A percentile compares a stretch with the other conserved stretches of the same genome.
phyloP scores from a whole-genome alignment of 345 rosid species.

The Reutealis trisperma region DNA sequence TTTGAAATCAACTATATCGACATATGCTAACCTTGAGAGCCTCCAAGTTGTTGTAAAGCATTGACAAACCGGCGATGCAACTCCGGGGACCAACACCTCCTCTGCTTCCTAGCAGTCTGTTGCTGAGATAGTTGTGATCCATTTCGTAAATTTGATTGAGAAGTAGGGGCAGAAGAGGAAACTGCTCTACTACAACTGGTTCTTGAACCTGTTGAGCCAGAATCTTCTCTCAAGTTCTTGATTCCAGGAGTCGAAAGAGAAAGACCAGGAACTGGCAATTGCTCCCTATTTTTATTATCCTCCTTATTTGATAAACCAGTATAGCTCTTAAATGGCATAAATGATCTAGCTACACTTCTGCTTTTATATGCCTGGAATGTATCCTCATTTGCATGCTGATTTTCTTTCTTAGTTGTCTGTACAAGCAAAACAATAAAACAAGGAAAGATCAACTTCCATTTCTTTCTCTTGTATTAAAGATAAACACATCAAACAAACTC shows the following conservation, averaged over 20 bases:
- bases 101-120: conserved; percentile 71
- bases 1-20: not conserved
- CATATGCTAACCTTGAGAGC: conserved; percentile 64
- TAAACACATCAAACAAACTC: not conserved
- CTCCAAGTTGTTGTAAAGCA: conserved; percentile 90
- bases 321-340: conserved; percentile 42
- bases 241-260: conserved; percentile 58
- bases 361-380: conserved; percentile 36
- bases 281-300: conserved; percentile 14
- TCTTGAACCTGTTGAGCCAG: conserved; percentile 47
- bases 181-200: conserved; percentile 40
- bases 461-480: not conserved
- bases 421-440: conserved; percentile 5
- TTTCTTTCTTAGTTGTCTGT: conserved; percentile 49
- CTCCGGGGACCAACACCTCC: conserved; percentile 97
- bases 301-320: conserved; percentile 23
- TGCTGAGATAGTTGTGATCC: conserved; percentile 47
- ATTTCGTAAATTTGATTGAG: conserved; percentile 36
- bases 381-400: conserved; percentile 29
- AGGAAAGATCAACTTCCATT: conserved; percentile 8
- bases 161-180: conserved; percentile 40
- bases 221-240: conserved; percentile 57
- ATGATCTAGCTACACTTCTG: conserved; percentile 35
- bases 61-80: conserved; percentile 78
- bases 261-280: conserved; percentile 37